Percentiles rank a stretch among this genome's conserved stretches.
These are phyloP conservation scores for Mycosarcoma mackinlayi DNA, from an alignment of 1,284 basidiomycete genomes.

Conservation along the genomic window DNA sequence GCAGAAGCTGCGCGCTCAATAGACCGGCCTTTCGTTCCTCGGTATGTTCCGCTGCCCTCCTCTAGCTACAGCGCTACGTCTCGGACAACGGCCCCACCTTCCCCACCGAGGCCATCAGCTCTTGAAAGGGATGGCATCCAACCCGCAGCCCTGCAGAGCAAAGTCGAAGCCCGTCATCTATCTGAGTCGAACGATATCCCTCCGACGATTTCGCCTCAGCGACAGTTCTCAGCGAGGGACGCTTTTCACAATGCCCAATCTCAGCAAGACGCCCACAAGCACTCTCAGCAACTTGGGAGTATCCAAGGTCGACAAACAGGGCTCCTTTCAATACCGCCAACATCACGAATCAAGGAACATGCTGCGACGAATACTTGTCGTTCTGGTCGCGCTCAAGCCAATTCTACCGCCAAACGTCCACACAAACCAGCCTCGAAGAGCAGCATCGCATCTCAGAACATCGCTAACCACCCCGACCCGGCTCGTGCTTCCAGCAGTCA, in stretches of 20 bases:
- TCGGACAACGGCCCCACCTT: background rate
- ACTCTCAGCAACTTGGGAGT: too few species aligned
- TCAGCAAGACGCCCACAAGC: background rate
- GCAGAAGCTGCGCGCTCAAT: conserved; percentile 28
- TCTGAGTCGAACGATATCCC: background rate
- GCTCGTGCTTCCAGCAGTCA: too few species aligned
- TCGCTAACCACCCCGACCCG: background rate
- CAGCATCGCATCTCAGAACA: background rate
- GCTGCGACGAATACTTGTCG: background rate
- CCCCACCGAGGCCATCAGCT: background rate
- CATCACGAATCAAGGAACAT: background rate
- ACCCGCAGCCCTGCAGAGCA: background rate
- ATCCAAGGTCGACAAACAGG: background rate
- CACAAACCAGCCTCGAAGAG: background rate
- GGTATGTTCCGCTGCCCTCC: conserved; percentile 39
- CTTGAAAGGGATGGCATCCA: background rate
- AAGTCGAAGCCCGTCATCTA: too few species aligned
- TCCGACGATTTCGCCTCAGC: background rate
- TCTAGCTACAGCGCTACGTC: conserved; percentile 23
- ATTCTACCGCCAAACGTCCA: background rate
- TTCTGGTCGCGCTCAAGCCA: background rate
- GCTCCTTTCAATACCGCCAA: background rate
- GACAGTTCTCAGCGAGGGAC: background rate
- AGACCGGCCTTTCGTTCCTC: conserved; percentile 34
- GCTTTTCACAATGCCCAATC: background rate